These are phyloP conservation scores for Tanacetum coccineum DNA, from an alignment of 129 eudicot species.

Conservation along the genomic window DNA sequence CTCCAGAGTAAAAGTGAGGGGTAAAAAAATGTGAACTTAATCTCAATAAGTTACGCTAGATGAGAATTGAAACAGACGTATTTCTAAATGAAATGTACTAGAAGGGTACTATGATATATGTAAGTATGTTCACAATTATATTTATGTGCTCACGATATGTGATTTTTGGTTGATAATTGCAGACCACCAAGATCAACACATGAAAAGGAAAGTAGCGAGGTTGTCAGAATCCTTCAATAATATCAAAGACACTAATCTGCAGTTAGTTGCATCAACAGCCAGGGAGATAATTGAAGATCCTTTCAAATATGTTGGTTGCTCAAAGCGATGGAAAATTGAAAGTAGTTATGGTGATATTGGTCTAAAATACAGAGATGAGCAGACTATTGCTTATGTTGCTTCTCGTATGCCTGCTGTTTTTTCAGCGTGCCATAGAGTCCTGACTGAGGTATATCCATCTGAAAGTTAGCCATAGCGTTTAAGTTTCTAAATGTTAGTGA, in stretches of 20 bases:
- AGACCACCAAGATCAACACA: constrained; percentile 73
- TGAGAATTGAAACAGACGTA: too few relatives aligned
- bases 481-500: constrained; percentile 1
- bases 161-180: constrained; percentile 15
- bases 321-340: constrained; percentile 83
- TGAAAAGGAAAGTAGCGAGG: constrained; percentile 78
- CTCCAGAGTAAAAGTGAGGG: too few relatives aligned
- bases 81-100: neutral
- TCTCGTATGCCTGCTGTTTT: constrained; percentile 96
- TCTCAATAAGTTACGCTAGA: too few relatives aligned
- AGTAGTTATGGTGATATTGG: constrained; percentile 76
- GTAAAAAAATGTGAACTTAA: too few relatives aligned
- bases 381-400: constrained; percentile 85
- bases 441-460: constrained; percentile 53
- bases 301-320: constrained; percentile 44
- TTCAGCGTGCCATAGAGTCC: constrained; percentile 77
- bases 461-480: neutral
- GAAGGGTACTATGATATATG: neutral
- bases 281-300: constrained; percentile 84
- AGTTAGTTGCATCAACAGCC: constrained; percentile 57
- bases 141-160: neutral
- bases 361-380: constrained; percentile 68
- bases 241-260: constrained; percentile 68
- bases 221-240: constrained; percentile 61
- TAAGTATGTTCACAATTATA: too few relatives aligned